These are phyloP conservation scores for Ziziphus jujuba DNA, from an alignment of 306 rosid species.

Conservation along the genomic window DNA sequence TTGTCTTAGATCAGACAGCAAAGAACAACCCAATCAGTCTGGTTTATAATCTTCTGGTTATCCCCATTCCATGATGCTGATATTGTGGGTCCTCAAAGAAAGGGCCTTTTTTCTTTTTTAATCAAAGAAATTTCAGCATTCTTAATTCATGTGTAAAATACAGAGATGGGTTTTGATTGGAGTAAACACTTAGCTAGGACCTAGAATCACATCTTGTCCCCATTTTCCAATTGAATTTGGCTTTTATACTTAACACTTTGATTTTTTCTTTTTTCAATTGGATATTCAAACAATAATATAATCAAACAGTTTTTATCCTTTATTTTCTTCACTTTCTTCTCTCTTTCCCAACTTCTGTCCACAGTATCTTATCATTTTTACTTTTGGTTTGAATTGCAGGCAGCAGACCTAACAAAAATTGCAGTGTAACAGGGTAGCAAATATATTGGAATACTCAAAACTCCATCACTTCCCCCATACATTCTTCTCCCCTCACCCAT, in stretches of 20 bases:
- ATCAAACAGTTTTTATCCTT: slow-evolving; percentile 18
- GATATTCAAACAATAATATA: slow-evolving; percentile 18
- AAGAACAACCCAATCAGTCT: slow-evolving; percentile 41
- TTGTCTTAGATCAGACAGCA: slow-evolving; percentile 57
- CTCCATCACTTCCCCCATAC: slow-evolving; percentile 84
- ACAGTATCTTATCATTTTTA: slow-evolving; percentile 53
- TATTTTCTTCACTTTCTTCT: background rate
- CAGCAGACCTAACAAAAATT: slow-evolving; percentile 50
- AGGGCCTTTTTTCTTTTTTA: background rate
- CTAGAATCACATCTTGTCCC: slow-evolving; percentile 37
- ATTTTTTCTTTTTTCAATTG: slow-evolving; percentile 28
- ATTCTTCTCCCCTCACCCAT: slow-evolving; percentile 69
- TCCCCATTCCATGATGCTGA: slow-evolving; percentile 58
- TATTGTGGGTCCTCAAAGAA: slow-evolving; percentile 45
- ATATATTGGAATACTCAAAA: slow-evolving; percentile 47
- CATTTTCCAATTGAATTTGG: slow-evolving; percentile 33
- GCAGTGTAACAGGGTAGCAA: slow-evolving; percentile 54
- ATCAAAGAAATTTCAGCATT: slow-evolving; percentile 15
- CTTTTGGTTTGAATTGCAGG: slow-evolving; percentile 57
- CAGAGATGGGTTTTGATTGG: slow-evolving; percentile 26
- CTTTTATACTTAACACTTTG: slow-evolving; percentile 26
- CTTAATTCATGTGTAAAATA: slow-evolving; percentile 17
- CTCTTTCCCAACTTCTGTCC: slow-evolving; percentile 25
- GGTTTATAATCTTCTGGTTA: slow-evolving; percentile 36
- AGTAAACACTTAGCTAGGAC: slow-evolving; percentile 22